These are phyloP conservation scores for Vitis labrusca DNA, from an alignment of 164 flowering plant genomes.

Conservation along the genomic window DNA sequence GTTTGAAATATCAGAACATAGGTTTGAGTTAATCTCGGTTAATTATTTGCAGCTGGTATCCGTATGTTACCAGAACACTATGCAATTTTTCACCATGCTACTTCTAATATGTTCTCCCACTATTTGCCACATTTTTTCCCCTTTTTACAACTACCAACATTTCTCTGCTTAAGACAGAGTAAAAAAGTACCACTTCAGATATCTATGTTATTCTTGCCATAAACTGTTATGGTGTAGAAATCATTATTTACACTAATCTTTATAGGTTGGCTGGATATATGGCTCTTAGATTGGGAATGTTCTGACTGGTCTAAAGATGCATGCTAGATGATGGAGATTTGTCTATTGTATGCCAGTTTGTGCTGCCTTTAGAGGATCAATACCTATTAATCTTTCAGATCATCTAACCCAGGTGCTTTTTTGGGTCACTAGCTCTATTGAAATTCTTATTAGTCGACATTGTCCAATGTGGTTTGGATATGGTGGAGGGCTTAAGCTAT, in stretches of 20 bases:
- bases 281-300: too few relatives aligned
- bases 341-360: background rate
- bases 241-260: too few relatives aligned
- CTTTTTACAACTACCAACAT: background rate
- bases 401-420: slow-evolving; percentile 46
- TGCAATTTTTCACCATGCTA: too few relatives aligned
- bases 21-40: too few relatives aligned
- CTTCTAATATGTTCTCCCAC: background rate
- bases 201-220: too few relatives aligned
- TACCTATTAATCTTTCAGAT: slow-evolving; percentile 52
- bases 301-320: too few relatives aligned
- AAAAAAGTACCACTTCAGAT: too few relatives aligned
- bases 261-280: too few relatives aligned
- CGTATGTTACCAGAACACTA: background rate
- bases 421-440: slow-evolving; percentile 48
- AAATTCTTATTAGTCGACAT: slow-evolving; percentile 47
- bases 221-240: too few relatives aligned
- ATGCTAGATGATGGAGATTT: too few relatives aligned
- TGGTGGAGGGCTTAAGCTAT: slow-evolving; percentile 1
- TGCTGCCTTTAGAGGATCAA: slow-evolving; percentile 47
- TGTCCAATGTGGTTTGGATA: slow-evolving; percentile 55
- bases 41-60: background rate
- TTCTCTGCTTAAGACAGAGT: background rate
- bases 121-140: background rate
- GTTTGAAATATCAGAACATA: background rate